Percentiles rank a stretch among this genome's conserved stretches.
Conservation (phyloP, 768 basidiomycete species). For the Lentinula aciculospora region DNA sequence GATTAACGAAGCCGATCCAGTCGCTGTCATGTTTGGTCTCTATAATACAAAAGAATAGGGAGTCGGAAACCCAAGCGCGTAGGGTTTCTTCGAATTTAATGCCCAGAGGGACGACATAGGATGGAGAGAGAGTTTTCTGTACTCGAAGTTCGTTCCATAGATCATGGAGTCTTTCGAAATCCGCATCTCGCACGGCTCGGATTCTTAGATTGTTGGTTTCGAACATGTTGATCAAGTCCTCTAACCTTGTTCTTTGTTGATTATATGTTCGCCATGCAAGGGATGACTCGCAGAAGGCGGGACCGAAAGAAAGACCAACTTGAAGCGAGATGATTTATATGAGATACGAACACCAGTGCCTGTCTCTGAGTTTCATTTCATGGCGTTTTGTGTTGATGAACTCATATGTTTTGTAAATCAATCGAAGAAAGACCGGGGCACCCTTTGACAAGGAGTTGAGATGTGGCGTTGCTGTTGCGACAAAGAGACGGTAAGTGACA, state of each 20-base stretch:
- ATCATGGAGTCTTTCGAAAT: conserved; percentile 21
- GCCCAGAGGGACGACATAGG: conserved; percentile 9
- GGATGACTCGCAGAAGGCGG: background rate
- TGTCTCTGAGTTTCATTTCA: no score
- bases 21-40: background rate
- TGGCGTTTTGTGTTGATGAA: no score
- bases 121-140: conserved; percentile 11
- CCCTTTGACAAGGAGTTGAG: no score
- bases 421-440: no score
- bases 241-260: background rate
- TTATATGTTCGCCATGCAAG: no score
- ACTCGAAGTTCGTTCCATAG: conserved; percentile 26
- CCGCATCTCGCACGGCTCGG: conserved; percentile 24
- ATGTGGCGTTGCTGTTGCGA: no score
- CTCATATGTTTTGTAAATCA: no score
- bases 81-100: background rate
- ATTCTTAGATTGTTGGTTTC: conserved; percentile 27
- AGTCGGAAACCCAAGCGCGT: background rate
- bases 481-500: no score
- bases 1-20: background rate
- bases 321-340: no score
- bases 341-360: no score
- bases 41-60: background rate
- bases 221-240: conserved; percentile 12
- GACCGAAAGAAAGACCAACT: background rate